phyloP scores from a whole-genome alignment of 73 alveolate species.

The Paramecium primaurelia region DNA sequence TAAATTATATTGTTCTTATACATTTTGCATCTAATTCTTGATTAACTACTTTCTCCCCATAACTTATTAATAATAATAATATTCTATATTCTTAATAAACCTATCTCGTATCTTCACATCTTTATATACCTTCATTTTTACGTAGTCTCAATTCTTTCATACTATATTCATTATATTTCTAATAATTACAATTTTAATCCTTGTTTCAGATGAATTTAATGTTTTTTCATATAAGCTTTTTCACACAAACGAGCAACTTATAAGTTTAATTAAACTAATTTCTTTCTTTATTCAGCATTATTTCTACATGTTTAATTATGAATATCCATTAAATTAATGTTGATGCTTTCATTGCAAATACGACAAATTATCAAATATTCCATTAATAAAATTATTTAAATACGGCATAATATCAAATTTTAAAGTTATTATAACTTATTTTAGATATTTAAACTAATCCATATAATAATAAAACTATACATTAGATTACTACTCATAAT shows the following conservation, averaged over 20 bases:
- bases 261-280: neutral
- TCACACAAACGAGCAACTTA: slow-evolving; percentile 23
- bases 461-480: neutral
- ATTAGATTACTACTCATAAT: neutral
- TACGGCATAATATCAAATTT: neutral
- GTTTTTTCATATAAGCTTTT: neutral
- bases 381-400: neutral
- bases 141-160: slow-evolving; percentile 30
- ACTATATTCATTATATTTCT: neutral
- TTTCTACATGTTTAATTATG: neutral
- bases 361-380: slow-evolving; percentile 19
- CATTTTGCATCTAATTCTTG: slow-evolving; percentile 41
- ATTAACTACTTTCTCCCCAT: slow-evolving; percentile 22
- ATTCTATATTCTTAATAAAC: slow-evolving; percentile 34
- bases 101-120: neutral
- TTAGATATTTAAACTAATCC: neutral
- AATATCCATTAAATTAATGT: neutral
- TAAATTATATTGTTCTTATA: neutral
- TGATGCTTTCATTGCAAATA: neutral
- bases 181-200: slow-evolving; percentile 13
- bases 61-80: neutral
- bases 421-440: neutral
- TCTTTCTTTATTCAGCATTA: slow-evolving; percentile 33
- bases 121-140: neutral
- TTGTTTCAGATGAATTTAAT: neutral